phyloP scores from a whole-genome alignment of 768 basidiomycete genomes.

The Chlorophyllum brunneum region DNA sequence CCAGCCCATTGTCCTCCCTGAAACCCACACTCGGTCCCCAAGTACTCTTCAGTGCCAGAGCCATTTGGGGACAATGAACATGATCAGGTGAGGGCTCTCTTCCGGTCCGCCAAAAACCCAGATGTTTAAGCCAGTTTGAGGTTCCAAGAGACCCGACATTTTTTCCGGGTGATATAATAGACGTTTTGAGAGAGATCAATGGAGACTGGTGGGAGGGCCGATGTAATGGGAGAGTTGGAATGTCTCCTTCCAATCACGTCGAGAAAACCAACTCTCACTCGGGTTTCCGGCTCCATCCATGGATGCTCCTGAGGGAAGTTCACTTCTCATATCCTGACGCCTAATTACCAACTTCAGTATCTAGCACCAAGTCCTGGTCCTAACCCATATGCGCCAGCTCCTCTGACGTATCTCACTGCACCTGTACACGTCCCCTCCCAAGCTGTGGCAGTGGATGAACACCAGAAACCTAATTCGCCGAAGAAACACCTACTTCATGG shows the following conservation, averaged over 20 bases:
- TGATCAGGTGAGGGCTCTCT: constrained; percentile 34
- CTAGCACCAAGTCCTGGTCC: constrained; percentile 11
- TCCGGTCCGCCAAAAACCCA: neutral
- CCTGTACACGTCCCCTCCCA: constrained; percentile 13
- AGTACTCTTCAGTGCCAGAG: constrained; percentile 40
- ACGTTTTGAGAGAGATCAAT: constrained; percentile 70
- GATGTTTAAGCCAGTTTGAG: constrained; percentile 29
- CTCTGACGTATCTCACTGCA: constrained; percentile 21
- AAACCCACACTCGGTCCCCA: constrained; percentile 19
- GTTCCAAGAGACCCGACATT: constrained; percentile 75
- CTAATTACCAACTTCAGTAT: constrained; percentile 14
- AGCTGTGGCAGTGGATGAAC: constrained; percentile 22
- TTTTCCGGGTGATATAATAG: constrained; percentile 66
- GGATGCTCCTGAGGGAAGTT: constrained; percentile 10
- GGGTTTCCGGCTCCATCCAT: constrained; percentile 12
- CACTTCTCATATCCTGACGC: neutral
- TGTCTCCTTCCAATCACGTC: constrained; percentile 76
- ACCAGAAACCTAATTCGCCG: constrained; percentile 23
- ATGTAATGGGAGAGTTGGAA: constrained; percentile 53
- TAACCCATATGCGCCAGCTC: constrained; percentile 19
- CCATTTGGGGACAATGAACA: constrained; percentile 69
- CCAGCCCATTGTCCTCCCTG: constrained; percentile 10
- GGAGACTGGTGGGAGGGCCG: constrained; percentile 87
- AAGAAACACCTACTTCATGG: constrained; percentile 54
- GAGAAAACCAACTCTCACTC: constrained; percentile 42